Base-by-base conservation (phyloP, 2,329 filamentous ascomycete genomes). In the Aureobasidium sp. region DNA sequence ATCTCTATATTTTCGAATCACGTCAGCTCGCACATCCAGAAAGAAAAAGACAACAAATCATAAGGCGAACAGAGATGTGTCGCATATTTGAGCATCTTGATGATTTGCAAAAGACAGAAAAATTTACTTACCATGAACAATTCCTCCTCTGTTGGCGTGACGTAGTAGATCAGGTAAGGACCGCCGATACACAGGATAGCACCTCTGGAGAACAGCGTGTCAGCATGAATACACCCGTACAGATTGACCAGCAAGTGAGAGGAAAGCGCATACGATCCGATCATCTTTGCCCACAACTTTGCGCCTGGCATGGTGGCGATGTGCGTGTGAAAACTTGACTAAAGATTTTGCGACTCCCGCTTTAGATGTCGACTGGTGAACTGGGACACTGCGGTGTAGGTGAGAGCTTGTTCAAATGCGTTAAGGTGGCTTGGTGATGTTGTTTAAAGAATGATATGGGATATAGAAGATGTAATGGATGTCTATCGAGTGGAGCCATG, bases 71-170 rank as follows among this genome's bases (percentile, higher is more conserved):
- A 34, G 9, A 34, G 17, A 15, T 8, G 14, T 3, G 2, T 47
- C 25, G 2, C 6, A 6, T 29, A 15, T 17, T 25, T 12, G 42
- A 27, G 7, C 22, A 12, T 5, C 11, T 12, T 7, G 5, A 15
- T 8, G 42, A 29, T 12, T 37, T 2, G 31, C 9, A 22, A 36
- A 29, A 20, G 17, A 39, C 31, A 41, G 49, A 36, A 52, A 27
- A 47, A 29, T 55, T 42, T 6, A 44, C 69, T 31, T 75, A 81
- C 80, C 74, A 84, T 81, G 80, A 95, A 91, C 45, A 99, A 82
- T 77, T 97, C 91, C 75, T 97, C 94, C 69, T 97, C 91, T 14
- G 89, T 88, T 2, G 94, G 94, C 49, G 84, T 84, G 51, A 95
- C 78, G 74, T 86, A 96, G 76, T 87, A 84, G 47, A 93, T 88